phyloP scores from a whole-genome alignment of 768 basidiomycete species.

The Podaxis sp. region DNA sequence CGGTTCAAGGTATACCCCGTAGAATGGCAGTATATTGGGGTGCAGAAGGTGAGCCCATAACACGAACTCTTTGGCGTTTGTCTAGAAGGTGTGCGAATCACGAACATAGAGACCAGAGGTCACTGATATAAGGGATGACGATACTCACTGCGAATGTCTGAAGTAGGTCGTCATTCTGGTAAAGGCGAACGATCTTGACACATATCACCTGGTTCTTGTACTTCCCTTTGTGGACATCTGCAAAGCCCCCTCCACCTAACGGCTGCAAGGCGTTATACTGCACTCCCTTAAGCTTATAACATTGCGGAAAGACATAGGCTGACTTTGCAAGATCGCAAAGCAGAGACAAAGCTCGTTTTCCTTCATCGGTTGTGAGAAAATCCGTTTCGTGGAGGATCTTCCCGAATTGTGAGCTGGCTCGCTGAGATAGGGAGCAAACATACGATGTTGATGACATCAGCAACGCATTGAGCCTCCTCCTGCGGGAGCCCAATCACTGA shows the following conservation, averaged over 20 bases:
- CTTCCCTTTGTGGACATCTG: neutral
- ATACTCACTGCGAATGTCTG: too few species aligned
- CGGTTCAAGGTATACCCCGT: slow-evolving; percentile 26
- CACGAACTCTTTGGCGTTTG: slow-evolving; percentile 26
- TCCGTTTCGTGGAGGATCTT: neutral
- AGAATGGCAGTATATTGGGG: slow-evolving; percentile 34
- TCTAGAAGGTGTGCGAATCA: too few species aligned
- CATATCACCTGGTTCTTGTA: neutral
- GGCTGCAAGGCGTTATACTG: neutral
- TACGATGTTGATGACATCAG: neutral
- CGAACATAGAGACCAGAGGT: too few species aligned
- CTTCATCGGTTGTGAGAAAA: neutral
- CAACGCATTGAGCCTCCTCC: neutral
- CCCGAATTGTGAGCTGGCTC: neutral
- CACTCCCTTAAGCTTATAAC: neutral
- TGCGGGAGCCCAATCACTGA: too few species aligned
- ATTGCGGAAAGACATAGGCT: neutral
- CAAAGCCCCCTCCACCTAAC: neutral
- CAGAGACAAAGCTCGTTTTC: neutral
- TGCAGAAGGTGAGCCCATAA: slow-evolving; percentile 34
- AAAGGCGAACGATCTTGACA: neutral
- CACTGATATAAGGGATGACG: too few species aligned
- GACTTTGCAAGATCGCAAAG: neutral
- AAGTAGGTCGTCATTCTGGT: too few species aligned
- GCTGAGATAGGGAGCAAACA: neutral